A percentile compares a stretch with the other conserved stretches of the same genome.
These are phyloP conservation scores for Teratosphaeriaceae sp. DNA, from an alignment of 2,329 filamentous ascomycete species.

Conservation along the genomic window DNA sequence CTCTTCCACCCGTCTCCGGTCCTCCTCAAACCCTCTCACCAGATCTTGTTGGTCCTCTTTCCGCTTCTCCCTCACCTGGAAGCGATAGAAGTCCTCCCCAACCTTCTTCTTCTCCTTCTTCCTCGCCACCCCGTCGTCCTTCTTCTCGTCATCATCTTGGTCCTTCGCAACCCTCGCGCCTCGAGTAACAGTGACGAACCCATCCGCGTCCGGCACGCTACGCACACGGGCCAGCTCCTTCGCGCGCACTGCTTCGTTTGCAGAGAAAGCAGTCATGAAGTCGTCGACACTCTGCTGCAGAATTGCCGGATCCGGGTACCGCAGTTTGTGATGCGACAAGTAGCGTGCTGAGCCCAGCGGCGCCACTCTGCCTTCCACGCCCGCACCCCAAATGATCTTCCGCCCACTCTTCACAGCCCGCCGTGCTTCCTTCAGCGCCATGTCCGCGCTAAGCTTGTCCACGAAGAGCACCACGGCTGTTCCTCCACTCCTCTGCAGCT, in stretches of 20 bases:
- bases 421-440: slow-evolving; percentile 69
- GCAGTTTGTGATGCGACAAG: slow-evolving; percentile 59
- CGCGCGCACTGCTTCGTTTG: slow-evolving; percentile 61
- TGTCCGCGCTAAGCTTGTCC: slow-evolving; percentile 70
- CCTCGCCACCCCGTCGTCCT: slow-evolving; percentile 55
- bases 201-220: slow-evolving; percentile 85
- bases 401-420: slow-evolving; percentile 50
- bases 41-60: slow-evolving; percentile 67
- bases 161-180: slow-evolving; percentile 63
- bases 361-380: slow-evolving; percentile 51
- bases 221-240: slow-evolving; percentile 56
- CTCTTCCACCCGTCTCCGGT: slow-evolving; percentile 62
- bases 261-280: slow-evolving; percentile 73
- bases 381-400: slow-evolving; percentile 61
- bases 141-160: slow-evolving; percentile 61
- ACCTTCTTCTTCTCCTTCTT: slow-evolving; percentile 55
- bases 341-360: slow-evolving; percentile 51
- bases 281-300: slow-evolving; percentile 73
- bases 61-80: slow-evolving; percentile 72
- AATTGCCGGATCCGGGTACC: slow-evolving; percentile 59
- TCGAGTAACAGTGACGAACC: slow-evolving; percentile 84
- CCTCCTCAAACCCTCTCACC: slow-evolving; percentile 67
- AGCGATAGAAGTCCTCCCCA: slow-evolving; percentile 71
- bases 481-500: slow-evolving; percentile 65
- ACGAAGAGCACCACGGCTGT: slow-evolving; percentile 78